Evolutionary conservation across 192 early-diverging fungal genomes (phyloP), one percentile per base, ranked within the genome.

Genomic region (Oehlia diaphana): DNA sequence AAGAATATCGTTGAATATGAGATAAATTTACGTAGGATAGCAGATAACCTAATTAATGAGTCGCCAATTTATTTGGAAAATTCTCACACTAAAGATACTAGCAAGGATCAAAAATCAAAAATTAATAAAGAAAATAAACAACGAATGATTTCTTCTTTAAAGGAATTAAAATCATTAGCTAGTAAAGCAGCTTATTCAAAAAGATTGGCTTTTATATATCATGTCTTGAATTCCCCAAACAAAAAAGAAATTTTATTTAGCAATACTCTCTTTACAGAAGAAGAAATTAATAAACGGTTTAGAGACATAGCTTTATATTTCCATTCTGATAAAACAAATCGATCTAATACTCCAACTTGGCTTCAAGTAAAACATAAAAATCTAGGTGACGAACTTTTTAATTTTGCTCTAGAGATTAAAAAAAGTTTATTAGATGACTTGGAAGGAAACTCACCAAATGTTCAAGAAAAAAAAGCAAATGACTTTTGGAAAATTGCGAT

Each of bases 161-260:
- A 58, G 0, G 4, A 21, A 1, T 58, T 58, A 58, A 21, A 58
- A 58, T 19, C 16, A n/a, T 58, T 58, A 21, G 53, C 19, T 70
- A 44, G 9, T 70, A 16, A 44, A 44, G 21, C 39, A 26, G 68
- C 37, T 42, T 70, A 70, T 44, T 9, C 1, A 70, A 70, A 42
- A 47, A 44, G 21, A 42, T n/a, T 70, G 19, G 21, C 42, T 23
- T 42, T 70, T 39, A 70, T 70, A 19, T 13, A n/a, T 9, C 5
- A 70, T 70, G 19, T 9, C 6, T 23, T 47, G 21, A 70, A 44
- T n/a, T 44, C 68, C n/a, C 21, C 37, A 35, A 47, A 70, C 26
- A 70, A 44, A 39, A 44, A 70, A 70, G 68, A 33, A n/a, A 70
- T 70, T 10, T 42, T 70, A 1, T 70, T 70, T 39, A 42, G n/a